Percentiles rank a stretch among this genome's conserved stretches.
Evolutionary conservation across 139 green algal species (phyloP).

Genomic region (Coccomyxa sp.): DNA sequence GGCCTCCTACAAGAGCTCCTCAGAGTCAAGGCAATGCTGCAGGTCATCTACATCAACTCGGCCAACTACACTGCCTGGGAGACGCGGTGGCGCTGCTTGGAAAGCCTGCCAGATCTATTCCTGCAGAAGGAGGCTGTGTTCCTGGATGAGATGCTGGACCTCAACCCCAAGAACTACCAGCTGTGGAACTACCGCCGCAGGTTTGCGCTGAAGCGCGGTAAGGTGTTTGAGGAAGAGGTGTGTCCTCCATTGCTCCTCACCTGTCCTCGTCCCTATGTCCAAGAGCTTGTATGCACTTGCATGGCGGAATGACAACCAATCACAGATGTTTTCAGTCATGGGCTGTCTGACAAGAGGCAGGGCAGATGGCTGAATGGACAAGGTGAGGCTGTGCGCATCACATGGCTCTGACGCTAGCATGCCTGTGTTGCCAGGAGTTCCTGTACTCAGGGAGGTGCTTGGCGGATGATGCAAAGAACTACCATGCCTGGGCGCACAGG

Average conservation of each 20-base stretch:
- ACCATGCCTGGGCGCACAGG: slow-evolving; percentile 85
- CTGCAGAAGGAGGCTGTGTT: slow-evolving; percentile 18
- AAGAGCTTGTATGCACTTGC: not conserved
- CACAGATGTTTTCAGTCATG: not conserved
- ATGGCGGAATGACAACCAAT: not conserved
- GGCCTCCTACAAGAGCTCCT: no score
- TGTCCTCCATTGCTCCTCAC: not conserved
- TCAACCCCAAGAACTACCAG: slow-evolving; percentile 89
- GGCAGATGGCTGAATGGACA: not conserved
- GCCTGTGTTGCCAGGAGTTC: slow-evolving; percentile 33
- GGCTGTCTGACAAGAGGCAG: not conserved
- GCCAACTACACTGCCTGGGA: slow-evolving; percentile 82
- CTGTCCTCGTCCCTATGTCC: not conserved
- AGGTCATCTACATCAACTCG: slow-evolving; percentile 42
- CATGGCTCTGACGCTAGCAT: no score
- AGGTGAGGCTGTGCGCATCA: not conserved
- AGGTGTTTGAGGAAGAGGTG: not conserved
- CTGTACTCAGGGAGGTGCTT: slow-evolving; percentile 49
- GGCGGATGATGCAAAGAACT: slow-evolving; percentile 79
- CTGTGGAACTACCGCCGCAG: slow-evolving; percentile 84
- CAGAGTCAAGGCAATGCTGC: no score
- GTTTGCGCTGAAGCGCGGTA: slow-evolving; percentile 37
- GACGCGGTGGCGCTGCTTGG: slow-evolving; percentile 48
- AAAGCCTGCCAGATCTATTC: slow-evolving; percentile 16
- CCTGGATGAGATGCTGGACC: slow-evolving; percentile 23